Percentiles rank a stretch among this genome's conserved stretches.
phyloP scores from a whole-genome alignment of 2,329 filamentous ascomycete genomes.

The Lecanoromycetidae sp. region DNA sequence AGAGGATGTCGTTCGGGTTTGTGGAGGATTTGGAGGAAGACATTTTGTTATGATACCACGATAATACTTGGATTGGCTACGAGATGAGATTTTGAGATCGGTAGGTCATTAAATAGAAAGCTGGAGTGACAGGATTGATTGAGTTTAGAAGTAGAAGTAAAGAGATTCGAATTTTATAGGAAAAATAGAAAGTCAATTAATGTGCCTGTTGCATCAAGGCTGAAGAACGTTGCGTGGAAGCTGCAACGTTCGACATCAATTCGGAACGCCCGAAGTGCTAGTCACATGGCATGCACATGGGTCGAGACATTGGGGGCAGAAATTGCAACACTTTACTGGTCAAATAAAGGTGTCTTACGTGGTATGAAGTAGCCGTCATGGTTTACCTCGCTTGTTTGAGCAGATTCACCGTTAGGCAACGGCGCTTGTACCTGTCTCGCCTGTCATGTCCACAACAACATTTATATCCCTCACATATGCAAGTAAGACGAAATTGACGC shows the following conservation, averaged over 20 bases:
- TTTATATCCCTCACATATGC: too few relatives aligned
- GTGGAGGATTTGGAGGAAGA: background rate
- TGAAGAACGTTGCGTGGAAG: background rate
- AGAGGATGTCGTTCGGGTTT: background rate
- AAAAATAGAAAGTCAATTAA: too few relatives aligned
- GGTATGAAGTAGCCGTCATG: too few relatives aligned
- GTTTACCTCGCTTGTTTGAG: background rate
- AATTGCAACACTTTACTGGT: background rate
- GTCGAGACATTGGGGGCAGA: background rate
- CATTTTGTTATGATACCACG: background rate
- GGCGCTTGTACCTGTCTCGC: constrained; percentile 1
- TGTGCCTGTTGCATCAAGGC: background rate
- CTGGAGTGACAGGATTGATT: too few relatives aligned
- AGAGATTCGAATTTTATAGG: background rate
- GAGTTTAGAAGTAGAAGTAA: too few relatives aligned
- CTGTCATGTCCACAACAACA: background rate
- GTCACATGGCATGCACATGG: background rate
- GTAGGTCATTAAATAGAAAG: too few relatives aligned
- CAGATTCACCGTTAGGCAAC: background rate
- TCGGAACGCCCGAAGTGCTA: background rate
- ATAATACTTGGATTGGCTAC: too few relatives aligned
- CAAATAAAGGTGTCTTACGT: too few relatives aligned
- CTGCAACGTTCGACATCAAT: background rate
- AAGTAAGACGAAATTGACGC: too few relatives aligned
- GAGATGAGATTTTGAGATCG: too few relatives aligned